Evolutionary conservation across 83 land plant species (phyloP).

Genomic region (Isoetes engelmannii): DNA sequence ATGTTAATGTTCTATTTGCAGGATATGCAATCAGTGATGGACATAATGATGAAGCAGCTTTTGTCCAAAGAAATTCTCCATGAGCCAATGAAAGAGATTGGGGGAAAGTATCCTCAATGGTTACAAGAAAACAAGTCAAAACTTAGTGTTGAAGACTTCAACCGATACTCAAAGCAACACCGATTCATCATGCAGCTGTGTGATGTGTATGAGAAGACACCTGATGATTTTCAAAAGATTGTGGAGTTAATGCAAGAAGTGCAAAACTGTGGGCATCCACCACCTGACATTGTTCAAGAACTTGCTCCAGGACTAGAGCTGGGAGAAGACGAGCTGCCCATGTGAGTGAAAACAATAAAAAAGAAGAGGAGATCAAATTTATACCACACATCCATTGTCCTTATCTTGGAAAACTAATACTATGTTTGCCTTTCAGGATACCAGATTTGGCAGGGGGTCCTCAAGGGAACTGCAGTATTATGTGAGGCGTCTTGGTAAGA

Average conservation of each 20-base stretch:
- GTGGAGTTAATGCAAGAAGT: slow-evolving; percentile 95
- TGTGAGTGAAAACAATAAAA: slow-evolving; percentile 17
- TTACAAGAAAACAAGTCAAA: slow-evolving; percentile 57
- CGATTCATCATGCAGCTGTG: slow-evolving; percentile 67
- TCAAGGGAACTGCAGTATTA: slow-evolving; percentile 29
- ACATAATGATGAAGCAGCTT: slow-evolving; percentile 94
- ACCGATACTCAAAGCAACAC: slow-evolving; percentile 64
- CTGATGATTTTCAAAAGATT: slow-evolving; percentile 69
- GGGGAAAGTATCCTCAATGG: slow-evolving; percentile 83
- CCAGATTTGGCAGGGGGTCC: slow-evolving; percentile 24
- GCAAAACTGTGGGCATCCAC: slow-evolving; percentile 99
- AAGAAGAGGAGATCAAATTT: background rate
- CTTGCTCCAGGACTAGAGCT: slow-evolving; percentile 65
- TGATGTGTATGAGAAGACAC: slow-evolving; percentile 73
- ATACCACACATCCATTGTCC: background rate
- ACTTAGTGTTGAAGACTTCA: slow-evolving; percentile 56
- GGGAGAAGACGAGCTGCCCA: slow-evolving; percentile 32
- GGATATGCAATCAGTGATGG: slow-evolving; percentile 95
- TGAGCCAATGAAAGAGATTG: slow-evolving; percentile 98
- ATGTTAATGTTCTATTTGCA: slow-evolving; percentile 11
- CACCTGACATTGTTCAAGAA: slow-evolving; percentile 84
- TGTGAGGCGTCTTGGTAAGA: slow-evolving; percentile 1
- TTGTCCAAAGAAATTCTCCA: slow-evolving; percentile 87
- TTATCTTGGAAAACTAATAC: background rate
- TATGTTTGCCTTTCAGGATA: slow-evolving; percentile 20